These are phyloP conservation scores for Curvularia spicifera DNA, from an alignment of 2,329 filamentous ascomycete genomes.

Conservation along the genomic window DNA sequence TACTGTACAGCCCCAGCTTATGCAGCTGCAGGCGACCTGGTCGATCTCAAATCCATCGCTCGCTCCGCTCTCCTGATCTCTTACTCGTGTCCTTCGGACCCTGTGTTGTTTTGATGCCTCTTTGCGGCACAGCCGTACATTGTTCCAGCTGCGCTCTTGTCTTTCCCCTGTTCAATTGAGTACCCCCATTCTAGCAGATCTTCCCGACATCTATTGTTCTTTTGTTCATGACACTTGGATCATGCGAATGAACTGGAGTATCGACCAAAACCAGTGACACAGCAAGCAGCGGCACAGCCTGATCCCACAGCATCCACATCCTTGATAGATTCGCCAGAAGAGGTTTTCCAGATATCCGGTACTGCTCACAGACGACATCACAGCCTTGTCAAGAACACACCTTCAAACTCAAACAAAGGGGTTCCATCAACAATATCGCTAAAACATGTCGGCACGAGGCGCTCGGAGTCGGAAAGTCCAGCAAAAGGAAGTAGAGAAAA, in stretches of 20 bases:
- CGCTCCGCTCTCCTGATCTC: conserved; percentile 15
- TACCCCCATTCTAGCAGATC: conserved; percentile 5
- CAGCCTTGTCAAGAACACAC: too few relatives aligned
- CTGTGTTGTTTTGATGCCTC: conserved; percentile 9
- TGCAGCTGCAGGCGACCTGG: conserved; percentile 19
- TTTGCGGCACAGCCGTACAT: conserved; percentile 16
- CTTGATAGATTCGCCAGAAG: not conserved
- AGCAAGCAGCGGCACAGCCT: not conserved
- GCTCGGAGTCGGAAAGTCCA: conserved; percentile 51
- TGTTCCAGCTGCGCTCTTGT: conserved; percentile 24
- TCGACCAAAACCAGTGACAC: not conserved
- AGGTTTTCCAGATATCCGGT: not conserved
- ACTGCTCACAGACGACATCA: not conserved
- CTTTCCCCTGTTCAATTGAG: conserved; percentile 3
- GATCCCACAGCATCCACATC: not conserved
- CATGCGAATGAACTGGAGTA: not conserved
- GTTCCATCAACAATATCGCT: not conserved
- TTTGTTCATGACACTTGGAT: not conserved
- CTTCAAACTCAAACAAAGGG: not conserved
- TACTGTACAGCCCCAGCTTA: conserved; percentile 34
- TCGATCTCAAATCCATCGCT: conserved; percentile 21
- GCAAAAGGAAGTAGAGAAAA: conserved; percentile 50
- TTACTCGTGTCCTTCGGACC: conserved; percentile 4
- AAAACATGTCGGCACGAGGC: conserved; percentile 49
- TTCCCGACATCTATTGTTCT: conserved; percentile 3